Percentiles rank a stretch among this genome's conserved stretches.
These are phyloP conservation scores for Teunomyces aglyptinius DNA, from an alignment of 805 yeast species.

Conservation along the genomic window DNA sequence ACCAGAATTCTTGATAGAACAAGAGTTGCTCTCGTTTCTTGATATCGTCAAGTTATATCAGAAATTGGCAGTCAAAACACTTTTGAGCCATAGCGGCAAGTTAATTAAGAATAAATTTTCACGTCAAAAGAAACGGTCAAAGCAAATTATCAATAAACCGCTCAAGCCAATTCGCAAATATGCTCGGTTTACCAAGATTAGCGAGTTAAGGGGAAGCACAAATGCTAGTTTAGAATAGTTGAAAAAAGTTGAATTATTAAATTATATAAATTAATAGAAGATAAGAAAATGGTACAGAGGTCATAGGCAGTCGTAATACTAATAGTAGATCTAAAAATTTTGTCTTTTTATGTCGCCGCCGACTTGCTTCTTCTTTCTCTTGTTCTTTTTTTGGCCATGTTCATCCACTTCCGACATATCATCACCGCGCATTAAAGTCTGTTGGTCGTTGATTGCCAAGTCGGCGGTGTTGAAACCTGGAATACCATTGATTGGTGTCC, in stretches of 20 bases:
- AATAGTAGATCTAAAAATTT: slow-evolving; percentile 20
- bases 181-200: slow-evolving; percentile 20
- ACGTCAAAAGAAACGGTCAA: slow-evolving; percentile 12
- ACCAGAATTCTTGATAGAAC: slow-evolving; percentile 33
- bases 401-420: slow-evolving; percentile 41
- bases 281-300: background rate
- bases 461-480: slow-evolving; percentile 73
- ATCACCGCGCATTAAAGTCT: slow-evolving; percentile 39
- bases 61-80: slow-evolving; percentile 28
- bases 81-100: slow-evolving; percentile 35
- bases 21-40: slow-evolving; percentile 30
- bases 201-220: slow-evolving; percentile 16
- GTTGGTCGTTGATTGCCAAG: slow-evolving; percentile 58
- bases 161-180: slow-evolving; percentile 23
- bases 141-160: slow-evolving; percentile 14
- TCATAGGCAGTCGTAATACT: background rate
- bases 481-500: slow-evolving; percentile 64
- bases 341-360: slow-evolving; percentile 39
- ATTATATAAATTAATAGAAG: background rate
- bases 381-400: slow-evolving; percentile 27
- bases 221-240: background rate
- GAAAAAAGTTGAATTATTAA: background rate
- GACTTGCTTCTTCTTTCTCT: slow-evolving; percentile 39
- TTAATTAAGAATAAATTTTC: slow-evolving; percentile 34
- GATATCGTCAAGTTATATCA: slow-evolving; percentile 36